phyloP scores from a whole-genome alignment of 345 rosid species.

The Heritiera littoralis region DNA sequence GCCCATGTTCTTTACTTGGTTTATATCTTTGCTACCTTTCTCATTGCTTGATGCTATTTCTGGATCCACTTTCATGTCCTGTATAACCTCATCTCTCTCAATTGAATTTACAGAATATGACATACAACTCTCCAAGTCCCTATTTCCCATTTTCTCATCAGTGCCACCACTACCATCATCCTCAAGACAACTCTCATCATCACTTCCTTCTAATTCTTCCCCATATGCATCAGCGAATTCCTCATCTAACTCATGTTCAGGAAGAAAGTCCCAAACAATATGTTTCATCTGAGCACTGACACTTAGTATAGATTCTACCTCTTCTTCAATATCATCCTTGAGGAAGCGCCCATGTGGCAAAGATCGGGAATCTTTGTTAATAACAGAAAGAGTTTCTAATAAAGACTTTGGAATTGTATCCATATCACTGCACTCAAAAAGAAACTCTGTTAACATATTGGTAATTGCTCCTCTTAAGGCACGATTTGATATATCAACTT shows the following conservation, averaged over 20 bases:
- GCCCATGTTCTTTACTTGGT: background rate
- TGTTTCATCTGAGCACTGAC: slow-evolving; percentile 80
- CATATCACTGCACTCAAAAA: slow-evolving; percentile 73
- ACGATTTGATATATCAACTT: slow-evolving; percentile 42
- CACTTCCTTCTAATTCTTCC: slow-evolving; percentile 74
- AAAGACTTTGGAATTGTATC: slow-evolving; percentile 60
- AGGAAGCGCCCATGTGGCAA: slow-evolving; percentile 31
- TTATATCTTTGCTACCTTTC: slow-evolving; percentile 1
- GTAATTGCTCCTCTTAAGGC: slow-evolving; percentile 55
- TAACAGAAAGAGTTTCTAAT: slow-evolving; percentile 53
- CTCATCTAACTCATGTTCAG: slow-evolving; percentile 51
- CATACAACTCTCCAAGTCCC: slow-evolving; percentile 27
- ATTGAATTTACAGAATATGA: slow-evolving; percentile 34
- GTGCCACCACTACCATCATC: slow-evolving; percentile 37
- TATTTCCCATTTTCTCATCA: slow-evolving; percentile 23
- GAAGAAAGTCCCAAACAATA: slow-evolving; percentile 57
- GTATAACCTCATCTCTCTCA: slow-evolving; percentile 11
- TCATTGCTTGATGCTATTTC: background rate
- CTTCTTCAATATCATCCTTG: slow-evolving; percentile 57
- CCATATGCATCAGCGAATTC: slow-evolving; percentile 71
- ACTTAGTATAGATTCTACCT: slow-evolving; percentile 63
- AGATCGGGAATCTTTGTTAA: slow-evolving; percentile 48
- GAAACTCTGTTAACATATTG: slow-evolving; percentile 60
- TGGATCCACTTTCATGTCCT: slow-evolving; percentile 3
- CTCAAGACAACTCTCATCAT: slow-evolving; percentile 33